A percentile compares a stretch with the other conserved stretches of the same genome.
phyloP scores from a whole-genome alignment of 2,329 filamentous ascomycete species.

The Fusarium sp. region DNA sequence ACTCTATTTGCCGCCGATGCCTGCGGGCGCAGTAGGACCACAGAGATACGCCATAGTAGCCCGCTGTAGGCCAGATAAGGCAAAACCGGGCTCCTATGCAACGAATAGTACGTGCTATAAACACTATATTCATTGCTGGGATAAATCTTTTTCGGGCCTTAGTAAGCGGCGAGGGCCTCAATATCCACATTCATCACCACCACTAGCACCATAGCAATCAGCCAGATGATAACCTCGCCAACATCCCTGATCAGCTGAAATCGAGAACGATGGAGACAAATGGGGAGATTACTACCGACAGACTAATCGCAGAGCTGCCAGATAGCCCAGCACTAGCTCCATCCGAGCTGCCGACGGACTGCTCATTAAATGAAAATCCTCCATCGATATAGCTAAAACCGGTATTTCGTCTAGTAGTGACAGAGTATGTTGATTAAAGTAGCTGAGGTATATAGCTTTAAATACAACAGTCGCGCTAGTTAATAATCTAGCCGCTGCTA shows the following conservation, averaged over 20 bases:
- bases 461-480: not conserved
- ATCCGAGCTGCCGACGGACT: not conserved
- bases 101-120: not conserved
- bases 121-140: not conserved
- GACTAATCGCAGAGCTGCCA: not conserved
- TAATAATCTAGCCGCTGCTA: not conserved
- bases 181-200: constrained; percentile 11
- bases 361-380: not conserved
- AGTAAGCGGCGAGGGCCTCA: not conserved
- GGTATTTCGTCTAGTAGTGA: not conserved
- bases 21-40: not conserved
- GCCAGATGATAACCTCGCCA: not conserved
- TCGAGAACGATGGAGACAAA: not conserved
- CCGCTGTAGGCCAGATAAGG: not conserved
- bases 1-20: constrained; percentile 14
- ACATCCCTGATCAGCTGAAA: not conserved
- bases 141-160: not conserved
- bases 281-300: not conserved
- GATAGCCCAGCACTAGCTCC: not conserved
- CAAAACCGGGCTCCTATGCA: not conserved
- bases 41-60: not conserved
- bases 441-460: not conserved
- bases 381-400: not conserved
- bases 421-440: not conserved
- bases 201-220: constrained; percentile 2